Conservation (phyloP, 306 rosid species). For the Rosa multiflora region DNA sequence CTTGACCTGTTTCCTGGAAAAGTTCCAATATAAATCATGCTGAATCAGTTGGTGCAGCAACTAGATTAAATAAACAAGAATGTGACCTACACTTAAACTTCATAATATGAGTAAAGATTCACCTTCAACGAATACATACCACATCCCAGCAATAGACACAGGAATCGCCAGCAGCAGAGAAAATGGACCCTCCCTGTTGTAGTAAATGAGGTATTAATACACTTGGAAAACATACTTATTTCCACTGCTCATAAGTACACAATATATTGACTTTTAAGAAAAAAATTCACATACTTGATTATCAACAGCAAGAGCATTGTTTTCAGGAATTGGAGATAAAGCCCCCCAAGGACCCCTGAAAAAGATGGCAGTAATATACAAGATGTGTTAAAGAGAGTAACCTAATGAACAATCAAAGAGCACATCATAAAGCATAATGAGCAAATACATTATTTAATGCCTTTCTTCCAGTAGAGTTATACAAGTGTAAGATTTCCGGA, state of each 20-base stretch:
- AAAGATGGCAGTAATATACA: constrained; percentile 18
- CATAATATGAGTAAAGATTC: constrained; percentile 25
- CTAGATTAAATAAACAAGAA: constrained; percentile 7
- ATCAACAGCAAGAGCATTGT: constrained; percentile 84
- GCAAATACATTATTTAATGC: background rate
- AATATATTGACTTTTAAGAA: constrained; percentile 7
- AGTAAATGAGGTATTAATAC: constrained; percentile 23
- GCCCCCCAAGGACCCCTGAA: constrained; percentile 99
- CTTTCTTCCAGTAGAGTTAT: background rate
- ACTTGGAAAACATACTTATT: constrained; percentile 17
- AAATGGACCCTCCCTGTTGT: constrained; percentile 75
- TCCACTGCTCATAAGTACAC: background rate
- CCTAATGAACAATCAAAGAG: background rate
- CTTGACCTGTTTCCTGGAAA: constrained; percentile 70
- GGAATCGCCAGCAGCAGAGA: constrained; percentile 89
- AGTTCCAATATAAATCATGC: constrained; percentile 27
- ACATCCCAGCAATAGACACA: constrained; percentile 98
- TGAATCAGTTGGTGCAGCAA: constrained; percentile 12
- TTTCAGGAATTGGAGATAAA: constrained; percentile 94
- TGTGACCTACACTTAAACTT: background rate
- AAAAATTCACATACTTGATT: constrained; percentile 44
- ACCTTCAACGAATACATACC: constrained; percentile 71
- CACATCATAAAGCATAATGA: background rate
- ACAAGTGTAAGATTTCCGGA: background rate
- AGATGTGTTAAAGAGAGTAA: constrained; percentile 21